Conservation (phyloP, 371 early-diverging fungal species). For the Smittium culicis region DNA sequence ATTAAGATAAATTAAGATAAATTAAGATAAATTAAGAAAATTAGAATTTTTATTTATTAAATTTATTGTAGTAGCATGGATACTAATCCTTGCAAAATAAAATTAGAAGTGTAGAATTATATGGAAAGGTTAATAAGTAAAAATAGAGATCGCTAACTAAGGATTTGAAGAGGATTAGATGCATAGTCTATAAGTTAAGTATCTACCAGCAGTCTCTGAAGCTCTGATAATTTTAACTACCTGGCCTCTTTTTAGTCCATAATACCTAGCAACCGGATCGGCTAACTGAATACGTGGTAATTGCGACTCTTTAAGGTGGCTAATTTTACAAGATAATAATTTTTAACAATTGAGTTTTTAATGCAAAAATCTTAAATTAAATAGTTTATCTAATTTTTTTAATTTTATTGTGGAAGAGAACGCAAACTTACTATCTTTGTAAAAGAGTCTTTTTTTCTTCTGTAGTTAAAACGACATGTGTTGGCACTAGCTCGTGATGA, state of each 20-base stretch:
- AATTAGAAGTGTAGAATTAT: too few relatives aligned
- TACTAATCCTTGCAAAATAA: too few relatives aligned
- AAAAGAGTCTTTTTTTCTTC: slow-evolving; percentile 90
- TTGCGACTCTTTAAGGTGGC: slow-evolving; percentile 86
- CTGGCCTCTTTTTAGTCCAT: slow-evolving; percentile 91
- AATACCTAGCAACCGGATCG: slow-evolving; percentile 96
- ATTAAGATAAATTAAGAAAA: too few relatives aligned
- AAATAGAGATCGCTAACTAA: too few relatives aligned
- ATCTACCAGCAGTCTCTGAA: slow-evolving; percentile 94
- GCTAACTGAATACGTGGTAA: slow-evolving; percentile 83
- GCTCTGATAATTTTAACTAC: slow-evolving; percentile 94
- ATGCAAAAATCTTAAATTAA: too few relatives aligned
- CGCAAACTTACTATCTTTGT: slow-evolving; percentile 63
- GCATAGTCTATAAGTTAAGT: slow-evolving; percentile 83
- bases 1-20: too few relatives aligned
- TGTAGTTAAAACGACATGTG: slow-evolving; percentile 75
- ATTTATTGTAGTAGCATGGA: too few relatives aligned
- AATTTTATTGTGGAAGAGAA: slow-evolving; percentile 8
- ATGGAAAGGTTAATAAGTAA: too few relatives aligned
- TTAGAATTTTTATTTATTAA: too few relatives aligned
- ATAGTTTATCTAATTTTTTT: too few relatives aligned
- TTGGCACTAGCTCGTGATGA: slow-evolving; percentile 91
- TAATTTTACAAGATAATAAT: background rate
- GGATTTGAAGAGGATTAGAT: too few relatives aligned
- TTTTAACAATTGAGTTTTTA: too few relatives aligned